phyloP scores from a whole-genome alignment of 306 rosid species.

The Alnus glutinosa region DNA sequence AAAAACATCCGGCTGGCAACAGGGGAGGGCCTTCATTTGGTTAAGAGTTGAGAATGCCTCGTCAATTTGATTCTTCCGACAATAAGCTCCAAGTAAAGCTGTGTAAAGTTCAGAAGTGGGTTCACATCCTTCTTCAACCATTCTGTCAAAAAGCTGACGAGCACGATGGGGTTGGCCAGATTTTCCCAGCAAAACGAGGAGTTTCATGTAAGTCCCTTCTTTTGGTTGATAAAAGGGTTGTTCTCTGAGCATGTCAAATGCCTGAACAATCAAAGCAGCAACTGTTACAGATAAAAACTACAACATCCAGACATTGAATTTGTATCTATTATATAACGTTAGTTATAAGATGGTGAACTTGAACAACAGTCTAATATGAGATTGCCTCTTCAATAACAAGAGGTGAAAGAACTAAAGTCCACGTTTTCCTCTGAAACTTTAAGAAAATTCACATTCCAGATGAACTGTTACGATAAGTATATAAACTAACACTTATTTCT shows the following conservation, averaged over 20 bases:
- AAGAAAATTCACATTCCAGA: neutral
- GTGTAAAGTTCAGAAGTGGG: constrained; percentile 84
- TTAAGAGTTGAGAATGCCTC: constrained; percentile 66
- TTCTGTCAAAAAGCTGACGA: constrained; percentile 62
- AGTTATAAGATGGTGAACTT: neutral
- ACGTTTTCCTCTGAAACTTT: neutral
- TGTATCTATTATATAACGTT: constrained; percentile 1
- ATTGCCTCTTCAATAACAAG: neutral
- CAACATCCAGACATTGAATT: constrained; percentile 4
- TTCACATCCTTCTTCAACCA: constrained; percentile 75
- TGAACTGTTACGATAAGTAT: neutral
- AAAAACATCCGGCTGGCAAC: constrained; percentile 91
- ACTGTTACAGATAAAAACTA: constrained; percentile 10
- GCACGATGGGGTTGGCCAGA: constrained; percentile 79
- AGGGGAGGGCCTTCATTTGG: constrained; percentile 81
- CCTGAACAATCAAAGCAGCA: constrained; percentile 42
- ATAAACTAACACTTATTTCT: neutral
- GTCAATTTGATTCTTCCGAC: constrained; percentile 69
- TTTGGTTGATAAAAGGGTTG: constrained; percentile 88
- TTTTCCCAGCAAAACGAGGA: constrained; percentile 82
- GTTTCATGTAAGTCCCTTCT: constrained; percentile 96
- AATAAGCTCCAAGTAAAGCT: constrained; percentile 80
- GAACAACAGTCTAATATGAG: neutral
- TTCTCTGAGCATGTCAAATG: constrained; percentile 86
- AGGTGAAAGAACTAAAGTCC: neutral